A percentile compares a stretch with the other conserved stretches of the same genome.
These are phyloP conservation scores for Alternaria triticimaculans DNA, from an alignment of 2,329 filamentous ascomycete genomes.

Conservation along the genomic window DNA sequence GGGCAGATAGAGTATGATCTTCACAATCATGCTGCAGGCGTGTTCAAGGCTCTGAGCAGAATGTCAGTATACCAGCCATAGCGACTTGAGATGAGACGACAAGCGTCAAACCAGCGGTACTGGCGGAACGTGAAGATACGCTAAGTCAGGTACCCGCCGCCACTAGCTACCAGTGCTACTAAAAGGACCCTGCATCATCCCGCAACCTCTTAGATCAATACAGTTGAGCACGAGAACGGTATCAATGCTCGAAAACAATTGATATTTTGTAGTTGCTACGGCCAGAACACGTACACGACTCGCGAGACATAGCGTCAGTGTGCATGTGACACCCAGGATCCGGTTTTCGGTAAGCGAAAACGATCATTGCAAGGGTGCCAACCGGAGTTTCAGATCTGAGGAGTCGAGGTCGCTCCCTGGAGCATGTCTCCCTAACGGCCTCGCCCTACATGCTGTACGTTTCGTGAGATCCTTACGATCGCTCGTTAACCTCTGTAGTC, in stretches of 20 bases:
- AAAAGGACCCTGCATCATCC: not conserved
- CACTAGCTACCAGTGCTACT: not conserved
- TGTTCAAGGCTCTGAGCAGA: not conserved
- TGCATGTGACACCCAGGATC: slow-evolving; percentile 11
- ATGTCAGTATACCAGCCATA: not conserved
- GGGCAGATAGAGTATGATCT: not conserved
- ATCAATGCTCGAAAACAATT: not conserved
- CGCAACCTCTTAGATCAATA: not conserved
- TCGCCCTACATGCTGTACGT: not conserved
- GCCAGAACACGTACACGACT: not conserved
- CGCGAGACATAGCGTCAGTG: slow-evolving; percentile 19
- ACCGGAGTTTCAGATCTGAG: slow-evolving; percentile 3
- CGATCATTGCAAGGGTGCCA: slow-evolving; percentile 18
- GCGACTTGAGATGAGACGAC: not conserved
- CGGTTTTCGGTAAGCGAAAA: slow-evolving; percentile 20
- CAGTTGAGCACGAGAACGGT: not conserved
- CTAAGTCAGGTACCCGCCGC: slow-evolving; percentile 4
- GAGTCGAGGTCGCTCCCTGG: slow-evolving; percentile 2
- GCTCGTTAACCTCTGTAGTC: not conserved
- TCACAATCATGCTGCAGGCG: not conserved
- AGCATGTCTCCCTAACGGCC: not conserved
- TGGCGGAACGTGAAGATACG: not conserved
- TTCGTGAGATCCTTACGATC: not conserved
- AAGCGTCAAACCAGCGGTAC: not conserved
- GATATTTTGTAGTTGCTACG: not conserved